Conservation (phyloP, 345 rosid species). For the Firmiana major region DNA sequence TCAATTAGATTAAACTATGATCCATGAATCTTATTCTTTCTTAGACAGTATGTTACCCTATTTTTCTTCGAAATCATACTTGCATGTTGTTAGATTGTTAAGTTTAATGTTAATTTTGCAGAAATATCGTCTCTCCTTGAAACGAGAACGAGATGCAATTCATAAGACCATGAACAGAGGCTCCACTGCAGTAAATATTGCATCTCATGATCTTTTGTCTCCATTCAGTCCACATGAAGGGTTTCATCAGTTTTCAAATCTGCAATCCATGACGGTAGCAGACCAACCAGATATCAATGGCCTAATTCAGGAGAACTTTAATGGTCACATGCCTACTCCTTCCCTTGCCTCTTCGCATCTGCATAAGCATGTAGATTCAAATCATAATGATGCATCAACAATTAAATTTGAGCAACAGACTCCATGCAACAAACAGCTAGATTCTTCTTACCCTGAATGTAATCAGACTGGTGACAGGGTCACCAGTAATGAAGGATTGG, state of each 20-base stretch:
- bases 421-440: slow-evolving; percentile 7
- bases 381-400: background rate
- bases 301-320: slow-evolving; percentile 10
- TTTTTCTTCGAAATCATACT: background rate
- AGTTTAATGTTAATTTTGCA: slow-evolving; percentile 14
- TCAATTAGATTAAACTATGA: background rate
- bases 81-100: background rate
- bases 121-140: slow-evolving; percentile 40
- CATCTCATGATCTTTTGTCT: slow-evolving; percentile 2
- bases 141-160: slow-evolving; percentile 21
- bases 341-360: background rate
- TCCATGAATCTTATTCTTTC: background rate
- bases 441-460: background rate
- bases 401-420: background rate
- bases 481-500: background rate
- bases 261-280: background rate
- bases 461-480: background rate
- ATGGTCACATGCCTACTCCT: slow-evolving; percentile 7
- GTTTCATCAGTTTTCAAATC: background rate
- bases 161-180: slow-evolving; percentile 11
- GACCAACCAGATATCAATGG: slow-evolving; percentile 10
- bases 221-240: slow-evolving; percentile 12
- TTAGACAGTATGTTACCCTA: background rate
- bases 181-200: background rate
- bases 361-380: background rate